phyloP scores from a whole-genome alignment of 106 monocot genomes.

The Dactylorhiza incarnata region DNA sequence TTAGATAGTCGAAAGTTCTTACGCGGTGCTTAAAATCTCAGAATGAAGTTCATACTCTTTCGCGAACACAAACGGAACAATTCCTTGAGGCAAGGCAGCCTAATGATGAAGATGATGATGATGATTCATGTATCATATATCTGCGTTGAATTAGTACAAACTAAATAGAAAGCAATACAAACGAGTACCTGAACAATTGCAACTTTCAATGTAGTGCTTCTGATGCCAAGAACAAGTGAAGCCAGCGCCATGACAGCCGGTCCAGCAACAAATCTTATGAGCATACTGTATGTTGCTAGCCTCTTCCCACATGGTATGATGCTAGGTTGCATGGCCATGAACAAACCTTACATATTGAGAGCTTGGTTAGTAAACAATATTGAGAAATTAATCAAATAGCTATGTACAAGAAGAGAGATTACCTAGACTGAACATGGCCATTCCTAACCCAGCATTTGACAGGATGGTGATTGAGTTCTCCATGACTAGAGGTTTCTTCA shows the following conservation, averaged over 20 bases:
- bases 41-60: conserved; percentile 48
- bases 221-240: conserved; percentile 33
- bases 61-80: conserved; percentile 49
- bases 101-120: background rate
- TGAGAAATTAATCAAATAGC: background rate
- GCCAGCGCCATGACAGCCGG: conserved; percentile 36
- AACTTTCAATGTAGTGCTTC: conserved; percentile 26
- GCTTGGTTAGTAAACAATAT: background rate
- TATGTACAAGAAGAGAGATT: background rate
- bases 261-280: conserved; percentile 37
- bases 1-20: background rate
- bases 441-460: conserved; percentile 41
- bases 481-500: conserved; percentile 36
- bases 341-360: conserved; percentile 20
- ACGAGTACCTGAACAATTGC: conserved; percentile 37
- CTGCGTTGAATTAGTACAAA: too few relatives aligned
- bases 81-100: conserved; percentile 46
- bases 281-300: conserved; percentile 25
- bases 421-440: conserved; percentile 69
- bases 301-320: conserved; percentile 45
- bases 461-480: conserved; percentile 33
- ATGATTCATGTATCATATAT: background rate
- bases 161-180: too few relatives aligned
- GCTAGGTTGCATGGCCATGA: conserved; percentile 56
- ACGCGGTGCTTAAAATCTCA: conserved; percentile 21